Percentiles rank a stretch among this genome's conserved stretches.
phyloP scores from a whole-genome alignment of 768 basidiomycete genomes.

The Postia placenta region DNA sequence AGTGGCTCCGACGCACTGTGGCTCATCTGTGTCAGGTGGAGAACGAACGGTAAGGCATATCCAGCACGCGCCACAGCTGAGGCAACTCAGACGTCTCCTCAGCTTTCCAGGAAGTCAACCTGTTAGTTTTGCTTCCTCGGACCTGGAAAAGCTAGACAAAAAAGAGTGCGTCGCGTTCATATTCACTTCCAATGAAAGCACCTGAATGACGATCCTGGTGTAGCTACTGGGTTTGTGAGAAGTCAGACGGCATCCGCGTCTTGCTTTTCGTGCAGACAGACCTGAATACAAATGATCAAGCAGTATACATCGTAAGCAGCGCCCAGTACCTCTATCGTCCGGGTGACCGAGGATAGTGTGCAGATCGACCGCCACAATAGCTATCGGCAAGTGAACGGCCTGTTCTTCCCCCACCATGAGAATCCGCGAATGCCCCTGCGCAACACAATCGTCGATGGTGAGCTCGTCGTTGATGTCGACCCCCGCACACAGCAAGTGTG shows the following conservation, averaged over 20 bases:
- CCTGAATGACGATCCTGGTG: not conserved
- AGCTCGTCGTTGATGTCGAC: constrained; percentile 88
- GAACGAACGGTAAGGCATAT: constrained; percentile 48
- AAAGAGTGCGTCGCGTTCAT: constrained; percentile 54
- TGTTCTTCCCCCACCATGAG: constrained; percentile 89
- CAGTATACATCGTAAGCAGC: constrained; percentile 61
- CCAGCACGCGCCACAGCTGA: not conserved
- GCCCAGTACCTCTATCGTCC: not conserved
- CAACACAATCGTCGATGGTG: constrained; percentile 87
- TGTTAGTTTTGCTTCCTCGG: constrained; percentile 73
- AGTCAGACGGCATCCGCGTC: constrained; percentile 93
- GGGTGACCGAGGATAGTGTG: too few relatives aligned
- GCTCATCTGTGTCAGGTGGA: constrained; percentile 59
- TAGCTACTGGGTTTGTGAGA: constrained; percentile 99
- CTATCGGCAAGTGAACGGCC: constrained; percentile 67
- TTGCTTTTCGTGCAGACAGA: constrained; percentile 73
- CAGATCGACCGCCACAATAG: constrained; percentile 94
- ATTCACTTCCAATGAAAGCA: not conserved
- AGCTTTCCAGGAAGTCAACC: constrained; percentile 97
- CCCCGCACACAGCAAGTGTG: constrained; percentile 64
- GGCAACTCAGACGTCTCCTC: not conserved
- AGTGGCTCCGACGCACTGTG: constrained; percentile 62
- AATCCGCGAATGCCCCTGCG: constrained; percentile 59
- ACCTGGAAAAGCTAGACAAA: constrained; percentile 70
- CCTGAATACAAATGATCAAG: constrained; percentile 42